Evolutionary conservation across 441 rosid species (phyloP).

Genomic region (Breynia disticha): DNA sequence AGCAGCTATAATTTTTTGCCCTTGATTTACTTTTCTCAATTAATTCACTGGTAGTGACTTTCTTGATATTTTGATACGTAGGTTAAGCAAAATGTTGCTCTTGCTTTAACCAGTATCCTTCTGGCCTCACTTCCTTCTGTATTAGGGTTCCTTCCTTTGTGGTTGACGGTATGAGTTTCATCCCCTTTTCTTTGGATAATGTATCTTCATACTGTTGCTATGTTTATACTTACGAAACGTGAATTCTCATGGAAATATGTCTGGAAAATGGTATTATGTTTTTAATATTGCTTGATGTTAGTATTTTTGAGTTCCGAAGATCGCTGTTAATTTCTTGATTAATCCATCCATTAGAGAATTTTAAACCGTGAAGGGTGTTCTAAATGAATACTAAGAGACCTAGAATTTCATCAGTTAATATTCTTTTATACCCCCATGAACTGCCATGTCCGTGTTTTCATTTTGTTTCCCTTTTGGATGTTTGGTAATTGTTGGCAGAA

Average conservation of each 20-base stretch:
- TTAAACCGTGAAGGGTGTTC: no score
- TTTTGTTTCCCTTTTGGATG: not conserved
- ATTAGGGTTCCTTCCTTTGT: slow-evolving; percentile 70
- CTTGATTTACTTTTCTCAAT: not conserved
- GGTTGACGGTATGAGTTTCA: slow-evolving; percentile 61
- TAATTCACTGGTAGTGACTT: not conserved
- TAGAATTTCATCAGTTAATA: no score
- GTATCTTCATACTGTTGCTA: no score
- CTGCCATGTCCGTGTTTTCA: not conserved
- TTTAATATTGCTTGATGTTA: no score
- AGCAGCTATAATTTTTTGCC: slow-evolving; percentile 4
- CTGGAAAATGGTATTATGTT: no score
- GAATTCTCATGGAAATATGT: no score
- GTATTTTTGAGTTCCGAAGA: no score
- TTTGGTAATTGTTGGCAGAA: not conserved
- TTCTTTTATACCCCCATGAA: no score
- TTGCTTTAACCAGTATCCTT: slow-evolving; percentile 58
- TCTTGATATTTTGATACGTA: slow-evolving; percentile 24
- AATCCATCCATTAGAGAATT: no score
- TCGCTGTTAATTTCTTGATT: no score
- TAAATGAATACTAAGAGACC: no score
- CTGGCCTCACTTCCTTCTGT: slow-evolving; percentile 81
- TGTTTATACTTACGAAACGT: no score
- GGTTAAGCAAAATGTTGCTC: slow-evolving; percentile 85
- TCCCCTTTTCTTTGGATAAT: not conserved